Percentiles rank a stretch among this genome's conserved stretches.
phyloP scores from a whole-genome alignment of 139 green algal species.

The Chlorella sp. region DNA sequence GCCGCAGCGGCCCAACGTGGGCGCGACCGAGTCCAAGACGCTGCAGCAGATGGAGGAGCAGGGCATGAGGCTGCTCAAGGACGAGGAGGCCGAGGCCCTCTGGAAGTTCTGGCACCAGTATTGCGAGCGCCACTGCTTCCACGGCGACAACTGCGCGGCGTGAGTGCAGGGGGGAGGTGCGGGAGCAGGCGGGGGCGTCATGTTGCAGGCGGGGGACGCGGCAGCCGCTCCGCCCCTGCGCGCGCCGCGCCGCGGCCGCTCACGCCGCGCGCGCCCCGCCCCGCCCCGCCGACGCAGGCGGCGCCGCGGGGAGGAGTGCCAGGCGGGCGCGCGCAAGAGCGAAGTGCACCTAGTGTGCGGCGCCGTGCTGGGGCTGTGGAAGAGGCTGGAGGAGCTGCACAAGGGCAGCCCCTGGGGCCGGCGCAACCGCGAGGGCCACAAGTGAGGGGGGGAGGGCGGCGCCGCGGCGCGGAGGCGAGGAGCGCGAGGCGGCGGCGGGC shows the following conservation, averaged over 20 bases:
- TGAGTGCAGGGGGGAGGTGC: background rate
- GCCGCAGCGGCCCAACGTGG: conserved; percentile 16
- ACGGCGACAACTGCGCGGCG: conserved; percentile 15
- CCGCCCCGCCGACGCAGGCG: background rate
- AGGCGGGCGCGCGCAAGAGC: background rate
- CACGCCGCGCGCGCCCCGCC: background rate
- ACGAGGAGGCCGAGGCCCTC: conserved; percentile 15
- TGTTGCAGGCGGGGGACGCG: background rate
- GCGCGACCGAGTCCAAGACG: background rate
- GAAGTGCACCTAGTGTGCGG: conserved; percentile 31
- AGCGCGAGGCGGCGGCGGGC: too few relatives aligned
- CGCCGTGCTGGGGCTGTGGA: conserved; percentile 32
- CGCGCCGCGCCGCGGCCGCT: too few relatives aligned
- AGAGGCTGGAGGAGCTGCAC: conserved; percentile 23
- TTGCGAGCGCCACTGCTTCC: conserved; percentile 1
- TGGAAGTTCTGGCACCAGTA: conserved; percentile 42
- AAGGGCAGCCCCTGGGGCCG: background rate
- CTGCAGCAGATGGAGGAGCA: background rate
- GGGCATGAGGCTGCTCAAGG: background rate
- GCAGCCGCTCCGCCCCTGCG: too few relatives aligned
- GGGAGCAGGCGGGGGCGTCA: background rate
- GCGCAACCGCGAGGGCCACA: conserved; percentile 6
- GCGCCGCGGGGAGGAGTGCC: conserved; percentile 9
- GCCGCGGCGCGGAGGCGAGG: too few relatives aligned
- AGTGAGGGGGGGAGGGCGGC: too few relatives aligned